These are phyloP conservation scores for Hamamelis virginiana DNA, from an alignment of 164 flowering plant genomes.

Conservation along the genomic window DNA sequence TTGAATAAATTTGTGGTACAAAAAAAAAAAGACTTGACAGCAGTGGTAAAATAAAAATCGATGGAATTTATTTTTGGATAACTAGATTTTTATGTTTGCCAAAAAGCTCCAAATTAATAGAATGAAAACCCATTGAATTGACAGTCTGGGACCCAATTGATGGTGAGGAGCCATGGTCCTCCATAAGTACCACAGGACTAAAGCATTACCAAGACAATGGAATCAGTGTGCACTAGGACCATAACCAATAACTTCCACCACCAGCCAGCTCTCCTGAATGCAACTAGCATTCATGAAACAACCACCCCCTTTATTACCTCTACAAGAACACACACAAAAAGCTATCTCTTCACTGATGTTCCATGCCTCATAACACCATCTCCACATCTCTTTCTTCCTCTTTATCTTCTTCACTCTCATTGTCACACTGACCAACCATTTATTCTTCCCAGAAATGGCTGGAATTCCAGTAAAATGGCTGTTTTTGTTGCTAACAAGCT, in stretches of 20 bases:
- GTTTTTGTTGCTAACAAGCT: conserved; percentile 22
- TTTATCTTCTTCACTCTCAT: background rate
- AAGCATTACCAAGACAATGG: background rate
- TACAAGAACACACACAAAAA: conserved; percentile 1
- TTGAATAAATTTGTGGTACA: too few relatives aligned
- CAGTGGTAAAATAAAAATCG: too few relatives aligned
- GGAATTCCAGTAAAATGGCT: conserved; percentile 26
- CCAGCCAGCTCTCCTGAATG: conserved; percentile 4
- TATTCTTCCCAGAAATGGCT: conserved; percentile 15
- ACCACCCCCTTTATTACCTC: conserved; percentile 25
- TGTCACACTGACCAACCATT: background rate
- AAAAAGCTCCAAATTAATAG: too few relatives aligned
- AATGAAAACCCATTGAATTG: background rate
- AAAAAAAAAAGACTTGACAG: too few relatives aligned
- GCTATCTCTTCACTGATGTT: conserved; percentile 4
- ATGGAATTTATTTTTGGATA: too few relatives aligned
- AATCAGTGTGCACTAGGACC: background rate
- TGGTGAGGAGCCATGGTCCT: background rate
- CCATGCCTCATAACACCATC: background rate
- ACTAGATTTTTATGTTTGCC: too few relatives aligned
- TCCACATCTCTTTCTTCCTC: background rate
- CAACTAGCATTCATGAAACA: conserved; percentile 26
- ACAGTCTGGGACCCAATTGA: background rate
- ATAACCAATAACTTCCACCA: conserved; percentile 17
- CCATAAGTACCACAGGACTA: background rate